Evolutionary conservation across 176 grass and related monocot species (phyloP), one percentile per base, ranked within the genome.

Genomic region (Triticum timopheevii): DNA sequence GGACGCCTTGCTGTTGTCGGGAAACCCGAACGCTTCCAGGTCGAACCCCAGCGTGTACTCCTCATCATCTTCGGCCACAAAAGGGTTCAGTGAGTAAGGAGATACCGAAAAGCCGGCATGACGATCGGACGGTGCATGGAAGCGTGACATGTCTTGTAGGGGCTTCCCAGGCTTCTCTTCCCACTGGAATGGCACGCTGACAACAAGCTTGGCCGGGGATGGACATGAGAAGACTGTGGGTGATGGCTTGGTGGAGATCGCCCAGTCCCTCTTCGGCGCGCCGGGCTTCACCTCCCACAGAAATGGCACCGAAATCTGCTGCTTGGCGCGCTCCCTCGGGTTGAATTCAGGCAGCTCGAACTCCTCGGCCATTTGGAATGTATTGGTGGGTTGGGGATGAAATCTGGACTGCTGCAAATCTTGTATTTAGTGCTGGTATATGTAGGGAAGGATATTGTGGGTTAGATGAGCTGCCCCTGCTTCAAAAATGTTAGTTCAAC

Each of bases 121-220:
- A 23, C 77, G 69, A 42, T 70, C 80, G 30, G 70, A 36, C 8
- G 42, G 49, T 19, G 62, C 64, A 81, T 81, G 75, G 22, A 79
- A 49, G 23, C 36, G 73, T 61, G 69, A 77, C 44, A 83, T 40
- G 8, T 83, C 78, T 30, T 84, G 69, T 19, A 93, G 42, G 13
- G 94, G 90, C 36, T 93, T 99, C 54, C 97, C 92, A 8, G 97
- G 97, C 81, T 93, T 85, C 87, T 94, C 97, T 86, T 96, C 97
- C 97, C 97, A 99, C 76, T 94, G 69, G 65, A 96, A 99, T 3
- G 97, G 97, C 80, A 94, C 97, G 16, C 92, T 96, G 82, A 94
- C 97, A 17, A 93, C 83, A 35, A 92, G 87, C 69, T 90, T 99
- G 8, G 68, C 50, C 5, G 92, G 97, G 9, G 93, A 94, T 69